Base-by-base conservation (phyloP, 352 stramenopile species). In the Pythium scleroteichum region DNA sequence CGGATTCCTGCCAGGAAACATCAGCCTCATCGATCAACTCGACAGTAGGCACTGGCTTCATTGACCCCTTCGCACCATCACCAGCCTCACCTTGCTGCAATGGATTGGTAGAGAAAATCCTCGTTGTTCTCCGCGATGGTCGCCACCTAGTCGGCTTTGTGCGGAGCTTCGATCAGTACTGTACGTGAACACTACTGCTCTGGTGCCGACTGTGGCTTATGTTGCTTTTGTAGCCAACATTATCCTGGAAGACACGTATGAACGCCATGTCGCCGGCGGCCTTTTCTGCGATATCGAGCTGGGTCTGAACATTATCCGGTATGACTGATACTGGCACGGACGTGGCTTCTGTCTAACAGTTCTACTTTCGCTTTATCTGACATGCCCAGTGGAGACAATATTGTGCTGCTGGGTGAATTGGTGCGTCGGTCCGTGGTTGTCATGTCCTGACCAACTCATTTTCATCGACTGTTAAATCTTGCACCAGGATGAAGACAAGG, bases 271-370 rank as follows among this genome's bases (percentile, higher is more conserved):
- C 33, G 82, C 88, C 27, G 79, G 79, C 48, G 79, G 78, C 33
- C 80, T 97, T 58, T 99, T 98, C 72, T 95, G 94, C 39, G 96
- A 99, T 64, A 96, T 99, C 57, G 83, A 97, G 58, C 71, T 99
- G 44, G 95, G 95, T 24, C 72, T 99, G n/a, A 98, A 98, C 74
- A 92, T 99, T 64, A 94, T 99, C 46, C 84, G 96, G 74, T 95
- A 68, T 16, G 65, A 38, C 3, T 7, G 5, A 3, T 4, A n/a
- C 16, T 14, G 50, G 10, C 24, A 38, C 4, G 4, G 14, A 26
- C 29, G 29, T 14, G 3, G 13, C 19, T 47, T 50, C 2, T 68
- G 38, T 13, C 2, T 44, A 48, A 9, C 14, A 49, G 3, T 6
- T 23, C 17, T 19, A 49, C 22, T 8, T 38, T 40, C 1, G 22